Base-by-base conservation (phyloP, 1,284 basidiomycete species). In the Puccinia hordei region DNA sequence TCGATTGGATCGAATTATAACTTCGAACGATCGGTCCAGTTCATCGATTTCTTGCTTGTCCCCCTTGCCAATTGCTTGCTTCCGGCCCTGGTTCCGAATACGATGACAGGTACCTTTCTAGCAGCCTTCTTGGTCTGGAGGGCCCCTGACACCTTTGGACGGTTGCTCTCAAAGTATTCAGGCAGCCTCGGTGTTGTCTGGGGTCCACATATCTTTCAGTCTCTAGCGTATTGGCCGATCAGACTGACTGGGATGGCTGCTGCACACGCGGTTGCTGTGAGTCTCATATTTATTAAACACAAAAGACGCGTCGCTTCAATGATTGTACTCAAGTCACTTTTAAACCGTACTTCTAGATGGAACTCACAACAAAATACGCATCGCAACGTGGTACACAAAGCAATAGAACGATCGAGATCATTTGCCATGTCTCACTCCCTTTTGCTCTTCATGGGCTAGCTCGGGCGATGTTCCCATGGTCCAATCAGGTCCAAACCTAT, bases 201-300 rank as follows among this genome's bases (percentile, higher is more conserved):
- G 27, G 63, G 65, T 19, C 75, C 75, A 24, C 27, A 41, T 24
- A n/a, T 69, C 44, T 78, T 78, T 44, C 61, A 78, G 38, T 59
- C 33, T 22, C 22, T 38, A 5, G 57, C 61, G 30, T 76, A 76
- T 44, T 76, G 74, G 74, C 74, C 74, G 17, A 63, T 76, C 74
- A 76, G 74, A 22, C 22, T 65, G 19, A 51, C 59, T 27, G 74
- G 59, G n/a, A 65, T 76, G 57, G 17, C 63, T 5, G 59, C 61
- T 22, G 35, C 22, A 19, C 63, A 63, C 4, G 46, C 74, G 35
- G 41, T 30, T 49, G 33, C 59, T 51, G 74, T 76, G 35, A 51
- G 74, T 76, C 35, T 38, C 24, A 4, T 57, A 46, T 49, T 38
- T 22, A 4, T 57, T 63, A 15, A 35, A 19, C 55, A 63, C 38